Evolutionary conservation across 768 basidiomycete species (phyloP), one percentile per base, ranked within the genome.

Genomic region (Saitozyma podzolica): DNA sequence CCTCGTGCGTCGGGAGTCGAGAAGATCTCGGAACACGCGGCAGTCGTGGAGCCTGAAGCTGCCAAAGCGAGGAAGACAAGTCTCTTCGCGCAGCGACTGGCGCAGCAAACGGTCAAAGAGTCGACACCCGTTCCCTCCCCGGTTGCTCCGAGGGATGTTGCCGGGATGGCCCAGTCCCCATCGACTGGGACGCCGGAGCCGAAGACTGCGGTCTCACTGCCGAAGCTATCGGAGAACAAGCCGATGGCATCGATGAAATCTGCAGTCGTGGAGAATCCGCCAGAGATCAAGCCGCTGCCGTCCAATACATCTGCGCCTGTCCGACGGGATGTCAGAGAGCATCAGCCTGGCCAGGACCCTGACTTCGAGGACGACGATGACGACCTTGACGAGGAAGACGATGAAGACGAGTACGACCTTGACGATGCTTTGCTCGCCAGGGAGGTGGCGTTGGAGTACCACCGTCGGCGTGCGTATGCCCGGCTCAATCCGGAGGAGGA

Each of bases 371-470:
- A 69, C 8, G 74, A 70, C 50, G 73, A 72, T 0, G 40, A 61
- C 16, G 58, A 52, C 56, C 62, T 67, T 6, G 65, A 67, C 11
- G 66, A 65, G 11, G 68, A 69, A 1, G 68, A 56, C 3, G 69
- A 71, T 11, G 65, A 72, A 40, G 69, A 77, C 59, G 73, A 69
- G 57, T 69, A 70, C 48, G 67, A 77, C 54, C 58, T 74, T 20
- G 72, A 75, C 37, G 65, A 71, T 40, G 74, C 74, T 5, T 55
- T 74, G 29, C 62, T 67, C 9, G 69, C 68, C 0, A 48, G 68
- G 13, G 68, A 72, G 56, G 65, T 74, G 9, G 71, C 69, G 3
- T 56, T 73, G 40, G 73, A 77, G 20, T 75, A 73, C 42, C 74
- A 75, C 56, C 63, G 63, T n/a, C 51, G 65, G 40, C 65, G 61